Percentiles rank a stretch among this genome's conserved stretches.
phyloP scores from a whole-genome alignment of 202 grass and related monocot species.

The Panicum virgatum region DNA sequence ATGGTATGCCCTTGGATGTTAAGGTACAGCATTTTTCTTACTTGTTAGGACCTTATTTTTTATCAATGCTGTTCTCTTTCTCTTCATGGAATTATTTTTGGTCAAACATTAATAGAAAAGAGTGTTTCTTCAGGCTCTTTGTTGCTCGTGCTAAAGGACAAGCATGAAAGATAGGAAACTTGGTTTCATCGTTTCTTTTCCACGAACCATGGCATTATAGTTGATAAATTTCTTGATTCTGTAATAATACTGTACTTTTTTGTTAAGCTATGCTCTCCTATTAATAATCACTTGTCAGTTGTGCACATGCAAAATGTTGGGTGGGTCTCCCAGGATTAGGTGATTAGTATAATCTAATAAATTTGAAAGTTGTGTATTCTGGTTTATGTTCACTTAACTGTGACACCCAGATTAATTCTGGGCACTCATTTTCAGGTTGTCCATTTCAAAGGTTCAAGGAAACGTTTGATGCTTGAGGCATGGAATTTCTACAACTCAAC shows the following conservation, averaged over 20 bases:
- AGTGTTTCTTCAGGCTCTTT: not conserved
- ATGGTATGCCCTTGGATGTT: conserved; percentile 95
- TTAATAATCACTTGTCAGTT: not conserved
- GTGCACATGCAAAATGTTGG: not conserved
- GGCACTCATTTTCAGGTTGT: conserved; percentile 52
- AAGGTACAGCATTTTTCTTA: conserved; percentile 59
- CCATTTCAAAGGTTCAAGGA: conserved; percentile 98
- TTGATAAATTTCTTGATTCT: not conserved
- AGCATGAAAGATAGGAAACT: not conserved
- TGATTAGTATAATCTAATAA: not conserved
- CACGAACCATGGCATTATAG: not conserved
- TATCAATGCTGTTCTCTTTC: not conserved
- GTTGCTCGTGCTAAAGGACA: not conserved
- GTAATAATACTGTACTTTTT: not conserved
- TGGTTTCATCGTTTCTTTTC: not conserved
- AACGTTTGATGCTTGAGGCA: conserved; percentile 87
- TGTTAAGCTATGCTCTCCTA: not conserved
- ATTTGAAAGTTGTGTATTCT: not conserved
- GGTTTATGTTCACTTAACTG: conserved; percentile 10
- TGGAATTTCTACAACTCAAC: conserved; percentile 89
- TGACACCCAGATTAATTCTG: not conserved
- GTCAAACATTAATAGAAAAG: not conserved
- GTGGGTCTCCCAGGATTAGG: not conserved
- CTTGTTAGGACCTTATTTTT: conserved; percentile 14
- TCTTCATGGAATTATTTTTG: not conserved